Conservation (phyloP, 2,329 filamentous ascomycete genomes). For the Ramularia collo-cygni region DNA sequence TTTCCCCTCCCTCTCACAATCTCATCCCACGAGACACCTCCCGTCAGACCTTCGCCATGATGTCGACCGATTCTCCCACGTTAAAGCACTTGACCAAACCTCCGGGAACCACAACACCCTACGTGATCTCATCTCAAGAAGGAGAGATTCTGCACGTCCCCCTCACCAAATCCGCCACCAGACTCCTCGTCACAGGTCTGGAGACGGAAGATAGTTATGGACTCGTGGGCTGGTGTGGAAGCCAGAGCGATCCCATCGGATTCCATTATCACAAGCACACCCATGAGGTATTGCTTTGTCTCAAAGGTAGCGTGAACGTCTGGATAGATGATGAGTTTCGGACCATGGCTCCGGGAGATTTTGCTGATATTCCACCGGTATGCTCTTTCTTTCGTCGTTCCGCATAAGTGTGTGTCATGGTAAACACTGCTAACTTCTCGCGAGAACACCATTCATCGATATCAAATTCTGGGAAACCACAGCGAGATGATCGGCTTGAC, state of each 20-base stretch:
- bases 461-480: conserved; percentile 48
- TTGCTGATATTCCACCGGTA: conserved; percentile 52
- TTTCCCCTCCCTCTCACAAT: no score
- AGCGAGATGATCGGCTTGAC: conserved; percentile 51
- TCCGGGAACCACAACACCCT: conserved; percentile 18
- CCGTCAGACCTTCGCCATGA: no score
- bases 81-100: conserved; percentile 4
- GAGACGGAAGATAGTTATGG: conserved; percentile 47
- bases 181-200: conserved; percentile 46
- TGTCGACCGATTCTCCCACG: not conserved
- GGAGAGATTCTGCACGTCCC: conserved; percentile 49
- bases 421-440: not conserved
- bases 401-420: no score
- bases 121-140: conserved; percentile 30
- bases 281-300: conserved; percentile 52
- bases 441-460: conserved; percentile 49
- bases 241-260: conserved; percentile 41
- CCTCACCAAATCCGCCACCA: conserved; percentile 46
- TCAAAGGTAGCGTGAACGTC: conserved; percentile 50
- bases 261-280: conserved; percentile 53
- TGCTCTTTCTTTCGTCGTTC: conserved; percentile 10
- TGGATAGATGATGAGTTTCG: conserved; percentile 53
- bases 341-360: conserved; percentile 49
- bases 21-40: no score
- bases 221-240: conserved; percentile 45